Evolutionary conservation across 2,329 filamentous ascomycete species (phyloP).

Genomic region (Sordariomycetes sp.): DNA sequence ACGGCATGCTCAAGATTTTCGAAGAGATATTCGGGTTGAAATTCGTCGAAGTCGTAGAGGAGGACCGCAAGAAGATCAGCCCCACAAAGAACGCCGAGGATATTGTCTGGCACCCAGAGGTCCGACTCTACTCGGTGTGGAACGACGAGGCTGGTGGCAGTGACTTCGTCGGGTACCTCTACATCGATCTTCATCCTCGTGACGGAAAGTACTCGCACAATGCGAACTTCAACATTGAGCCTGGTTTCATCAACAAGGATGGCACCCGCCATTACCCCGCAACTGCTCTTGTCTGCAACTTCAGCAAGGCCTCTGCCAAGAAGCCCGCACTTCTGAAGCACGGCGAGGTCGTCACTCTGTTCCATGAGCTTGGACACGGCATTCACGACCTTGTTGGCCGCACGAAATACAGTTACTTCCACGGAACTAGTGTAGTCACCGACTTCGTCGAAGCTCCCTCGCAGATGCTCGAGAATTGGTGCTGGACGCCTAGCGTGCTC

Average conservation of each 20-base stretch:
- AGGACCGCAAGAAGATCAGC: conserved; percentile 56
- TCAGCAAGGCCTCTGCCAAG: conserved; percentile 67
- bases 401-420: conserved; percentile 55
- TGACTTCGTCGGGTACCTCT: conserved; percentile 72
- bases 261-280: conserved; percentile 67
- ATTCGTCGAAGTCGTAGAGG: conserved; percentile 62
- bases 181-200: conserved; percentile 72
- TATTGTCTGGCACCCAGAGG: conserved; percentile 74
- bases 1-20: conserved; percentile 75
- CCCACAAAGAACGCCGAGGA: conserved; percentile 60
- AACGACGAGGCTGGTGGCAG: conserved; percentile 62
- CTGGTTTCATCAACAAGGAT: conserved; percentile 57
- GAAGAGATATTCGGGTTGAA: conserved; percentile 73
- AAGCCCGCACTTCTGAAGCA: conserved; percentile 77
- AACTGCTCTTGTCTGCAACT: conserved; percentile 78
- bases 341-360: conserved; percentile 72
- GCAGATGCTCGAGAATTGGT: conserved; percentile 72
- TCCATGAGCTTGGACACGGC: conserved; percentile 67
- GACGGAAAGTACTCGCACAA: conserved; percentile 79
- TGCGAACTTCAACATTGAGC: conserved; percentile 75
- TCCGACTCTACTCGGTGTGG: conserved; percentile 78
- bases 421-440: conserved; percentile 55
- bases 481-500: conserved; percentile 58
- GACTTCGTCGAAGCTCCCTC: conserved; percentile 66
- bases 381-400: conserved; percentile 61